These are phyloP conservation scores for Chrysanthemum lavandulifolium DNA, from an alignment of 129 eudicot genomes.

Conservation along the genomic window DNA sequence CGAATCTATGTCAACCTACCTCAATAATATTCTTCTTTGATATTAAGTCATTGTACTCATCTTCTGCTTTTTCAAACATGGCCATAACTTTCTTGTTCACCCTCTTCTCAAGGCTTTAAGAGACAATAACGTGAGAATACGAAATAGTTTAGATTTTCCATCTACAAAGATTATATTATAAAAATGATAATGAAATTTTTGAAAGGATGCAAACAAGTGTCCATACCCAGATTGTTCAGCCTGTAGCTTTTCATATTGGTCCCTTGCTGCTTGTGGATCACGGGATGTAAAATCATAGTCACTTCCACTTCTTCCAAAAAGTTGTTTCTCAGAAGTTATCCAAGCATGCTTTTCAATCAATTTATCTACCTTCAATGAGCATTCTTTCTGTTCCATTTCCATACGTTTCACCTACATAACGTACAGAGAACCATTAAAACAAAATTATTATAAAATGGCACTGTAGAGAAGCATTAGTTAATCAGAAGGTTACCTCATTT, in stretches of 20 bases:
- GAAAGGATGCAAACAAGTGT: too few relatives aligned
- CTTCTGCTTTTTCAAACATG: too few relatives aligned
- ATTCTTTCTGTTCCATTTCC: conserved; percentile 93
- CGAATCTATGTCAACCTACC: too few relatives aligned
- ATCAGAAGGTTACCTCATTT: conserved; percentile 58
- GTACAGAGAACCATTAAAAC: not conserved
- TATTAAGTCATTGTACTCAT: too few relatives aligned
- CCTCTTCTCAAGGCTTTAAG: too few relatives aligned
- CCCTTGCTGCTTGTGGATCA: conserved; percentile 62
- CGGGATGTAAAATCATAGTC: conserved; percentile 84
- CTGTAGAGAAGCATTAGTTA: conserved; percentile 7
- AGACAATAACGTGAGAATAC: too few relatives aligned
- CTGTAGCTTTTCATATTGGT: conserved; percentile 66
- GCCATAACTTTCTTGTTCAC: too few relatives aligned
- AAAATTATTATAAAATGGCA: not conserved
- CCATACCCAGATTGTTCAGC: conserved; percentile 37
- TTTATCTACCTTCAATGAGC: conserved; percentile 71
- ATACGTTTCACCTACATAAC: conserved; percentile 44
- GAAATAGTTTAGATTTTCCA: too few relatives aligned
- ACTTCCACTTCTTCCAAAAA: conserved; percentile 85
- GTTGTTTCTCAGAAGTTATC: conserved; percentile 91
- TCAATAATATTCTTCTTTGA: too few relatives aligned
- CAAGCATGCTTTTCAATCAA: conserved; percentile 79
- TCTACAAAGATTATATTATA: too few relatives aligned
- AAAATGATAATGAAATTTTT: not conserved